Conservation (phyloP, 805 yeast genomes). For the Candida glaebosa region DNA sequence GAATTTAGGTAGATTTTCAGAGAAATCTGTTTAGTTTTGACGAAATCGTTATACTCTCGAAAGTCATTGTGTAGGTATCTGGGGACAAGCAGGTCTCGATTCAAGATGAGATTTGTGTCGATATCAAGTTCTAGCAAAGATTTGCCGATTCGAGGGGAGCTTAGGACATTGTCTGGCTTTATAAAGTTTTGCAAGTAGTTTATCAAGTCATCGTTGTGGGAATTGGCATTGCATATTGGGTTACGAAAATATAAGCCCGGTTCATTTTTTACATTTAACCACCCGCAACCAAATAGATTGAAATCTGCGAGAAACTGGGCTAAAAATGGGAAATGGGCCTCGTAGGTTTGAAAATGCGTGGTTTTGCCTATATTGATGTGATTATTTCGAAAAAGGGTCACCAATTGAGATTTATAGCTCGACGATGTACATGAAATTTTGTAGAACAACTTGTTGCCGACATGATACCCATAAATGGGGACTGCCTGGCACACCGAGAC, state of each 20-base stretch:
- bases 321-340: slow-evolving; percentile 74
- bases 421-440: slow-evolving; percentile 72
- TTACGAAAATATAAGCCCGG: slow-evolving; percentile 47
- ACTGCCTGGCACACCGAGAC: slow-evolving; percentile 66
- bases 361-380: slow-evolving; percentile 6
- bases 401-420: slow-evolving; percentile 49
- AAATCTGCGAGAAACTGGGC: slow-evolving; percentile 81
- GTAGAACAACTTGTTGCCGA: slow-evolving; percentile 60
- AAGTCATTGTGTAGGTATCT: slow-evolving; percentile 52
- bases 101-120: slow-evolving; percentile 54
- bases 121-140: slow-evolving; percentile 72
- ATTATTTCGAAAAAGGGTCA: slow-evolving; percentile 39
- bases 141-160: slow-evolving; percentile 53
- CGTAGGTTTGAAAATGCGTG: slow-evolving; percentile 39
- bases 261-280: slow-evolving; percentile 47
- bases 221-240: slow-evolving; percentile 39
- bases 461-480: slow-evolving; percentile 81
- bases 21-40: not conserved
- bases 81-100: slow-evolving; percentile 44
- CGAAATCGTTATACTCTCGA: slow-evolving; percentile 26
- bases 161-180: slow-evolving; percentile 27
- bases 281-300: slow-evolving; percentile 80
- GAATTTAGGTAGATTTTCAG: slow-evolving; percentile 42
- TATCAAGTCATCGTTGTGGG: slow-evolving; percentile 4
- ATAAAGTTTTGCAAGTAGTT: slow-evolving; percentile 11